Evolutionary conservation across 2,329 filamentous ascomycete genomes (phyloP).

Genomic region (Pestalotiopsis sp.): DNA sequence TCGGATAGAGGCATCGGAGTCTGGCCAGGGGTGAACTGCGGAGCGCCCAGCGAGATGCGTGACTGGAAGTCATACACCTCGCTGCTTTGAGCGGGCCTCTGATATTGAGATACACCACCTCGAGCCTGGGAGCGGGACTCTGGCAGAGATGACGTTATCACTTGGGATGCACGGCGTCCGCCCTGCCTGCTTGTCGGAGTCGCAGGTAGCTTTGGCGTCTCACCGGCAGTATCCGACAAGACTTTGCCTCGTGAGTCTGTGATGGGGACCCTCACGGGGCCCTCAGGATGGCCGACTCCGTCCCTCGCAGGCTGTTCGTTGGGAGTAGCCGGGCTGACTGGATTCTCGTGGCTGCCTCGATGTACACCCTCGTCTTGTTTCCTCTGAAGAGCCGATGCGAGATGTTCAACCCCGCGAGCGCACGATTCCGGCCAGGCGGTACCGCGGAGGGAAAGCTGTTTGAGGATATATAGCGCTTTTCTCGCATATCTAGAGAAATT

Average conservation of each 20-base stretch:
- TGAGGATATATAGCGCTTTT: conserved; percentile 16
- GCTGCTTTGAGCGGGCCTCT: background rate
- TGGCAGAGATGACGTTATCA: background rate
- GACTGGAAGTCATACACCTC: background rate
- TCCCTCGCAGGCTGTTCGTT: background rate
- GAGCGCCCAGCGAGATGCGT: background rate
- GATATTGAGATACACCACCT: too few species aligned
- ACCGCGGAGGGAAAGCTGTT: conserved; percentile 16
- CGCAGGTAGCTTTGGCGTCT: background rate
- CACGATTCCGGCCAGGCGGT: conserved; percentile 21
- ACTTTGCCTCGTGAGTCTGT: background rate
- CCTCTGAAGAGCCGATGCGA: conserved; percentile 15
- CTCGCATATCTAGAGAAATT: conserved; percentile 16
- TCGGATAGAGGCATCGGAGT: background rate
- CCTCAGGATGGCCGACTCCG: background rate
- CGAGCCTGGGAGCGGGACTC: background rate
- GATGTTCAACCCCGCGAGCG: conserved; percentile 16
- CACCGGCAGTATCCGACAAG: background rate
- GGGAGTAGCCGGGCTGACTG: background rate
- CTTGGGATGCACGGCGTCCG: background rate
- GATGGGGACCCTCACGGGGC: background rate
- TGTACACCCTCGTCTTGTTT: conserved; percentile 1
- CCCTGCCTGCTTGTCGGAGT: background rate
- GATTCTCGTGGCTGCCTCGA: background rate
- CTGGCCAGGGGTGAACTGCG: background rate